Evolutionary conservation across 352 stramenopile genomes (phyloP), one percentile per base, ranked within the genome.

Genomic region (Paralagenidium karlingii): DNA sequence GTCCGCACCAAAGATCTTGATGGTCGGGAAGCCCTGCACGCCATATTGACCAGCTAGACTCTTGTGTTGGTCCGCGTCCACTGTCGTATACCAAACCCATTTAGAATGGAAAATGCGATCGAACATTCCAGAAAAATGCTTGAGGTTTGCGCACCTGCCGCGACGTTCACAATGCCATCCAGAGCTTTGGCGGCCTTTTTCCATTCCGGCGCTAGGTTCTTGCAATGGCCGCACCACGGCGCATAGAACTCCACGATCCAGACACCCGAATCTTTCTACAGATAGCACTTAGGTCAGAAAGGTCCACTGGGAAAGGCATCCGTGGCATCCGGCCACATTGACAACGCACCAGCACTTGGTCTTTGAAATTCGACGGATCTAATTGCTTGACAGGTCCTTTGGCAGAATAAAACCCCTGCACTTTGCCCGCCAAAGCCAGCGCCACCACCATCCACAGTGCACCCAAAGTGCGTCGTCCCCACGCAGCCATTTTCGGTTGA

Each of bases 191-290:
- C 85, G 3, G 83, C 84, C 44, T 90, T 86, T 60, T 91, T 85
- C 73, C 80, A 97, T 54, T 96, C 84, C 1, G 89, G 89, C 15
- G 78, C 76, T 27, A 97, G 69, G 45, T 78, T 70, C 66, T 96
- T 94, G 70, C 90, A 97, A 63, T 97, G 90, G 25, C 90, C 90
- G 45, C 87, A 97, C 87, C 87, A 97, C 29, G 89, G 89, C 36
- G 90, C 90, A 39, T 95, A 96, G 51, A 97, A 97, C 58, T 97
- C 82, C 15, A 97, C 84, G n/a, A 97, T 39, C 85, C 86, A 97
- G 51, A 92, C 63, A 11, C 73, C 71, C 5, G 63, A 59, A 56
- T 82, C 71, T 63, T 74, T 60, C 57, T 81, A 15, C 33, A 49
- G 19, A 3, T 16, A 33, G 16, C 30, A 36, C 3, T 22, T 36